Conservation (phyloP, 768 basidiomycete species). For the Leucocoprinus leucothites region DNA sequence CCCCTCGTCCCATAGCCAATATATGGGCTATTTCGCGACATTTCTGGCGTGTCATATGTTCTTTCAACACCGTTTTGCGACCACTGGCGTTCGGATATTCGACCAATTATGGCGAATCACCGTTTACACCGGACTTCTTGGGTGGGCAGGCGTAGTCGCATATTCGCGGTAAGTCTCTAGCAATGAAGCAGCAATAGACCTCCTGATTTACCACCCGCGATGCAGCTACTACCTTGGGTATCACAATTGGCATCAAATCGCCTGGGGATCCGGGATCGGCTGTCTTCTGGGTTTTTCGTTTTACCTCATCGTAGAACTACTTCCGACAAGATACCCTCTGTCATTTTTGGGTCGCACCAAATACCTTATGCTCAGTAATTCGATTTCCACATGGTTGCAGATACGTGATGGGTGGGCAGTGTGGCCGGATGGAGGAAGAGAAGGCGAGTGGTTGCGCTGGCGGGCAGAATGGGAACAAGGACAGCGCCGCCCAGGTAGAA, state of each 20-base stretch:
- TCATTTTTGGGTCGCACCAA: conserved; percentile 53
- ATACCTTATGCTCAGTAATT: conserved; percentile 47
- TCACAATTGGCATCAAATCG: conserved; percentile 68
- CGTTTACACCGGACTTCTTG: conserved; percentile 47
- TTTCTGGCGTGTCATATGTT: conserved; percentile 74
- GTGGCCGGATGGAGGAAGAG: conserved; percentile 77
- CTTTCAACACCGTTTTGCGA: conserved; percentile 61
- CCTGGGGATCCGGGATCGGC: conserved; percentile 75
- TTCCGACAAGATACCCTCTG: conserved; percentile 51
- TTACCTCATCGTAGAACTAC: conserved; percentile 55
- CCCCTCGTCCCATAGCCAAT: conserved; percentile 87
- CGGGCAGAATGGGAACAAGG: conserved; percentile 50
- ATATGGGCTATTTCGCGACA: conserved; percentile 83
- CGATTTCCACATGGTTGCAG: conserved; percentile 60
- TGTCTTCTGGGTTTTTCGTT: conserved; percentile 45
- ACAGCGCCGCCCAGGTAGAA: conserved; percentile 12
- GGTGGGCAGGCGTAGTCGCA: conserved; percentile 65
- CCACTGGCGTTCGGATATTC: conserved; percentile 47
- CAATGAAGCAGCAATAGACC: not conserved
- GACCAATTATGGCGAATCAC: conserved; percentile 47
- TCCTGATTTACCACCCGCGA: not conserved
- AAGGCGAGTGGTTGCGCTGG: conserved; percentile 71
- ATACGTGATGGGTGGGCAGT: conserved; percentile 81
- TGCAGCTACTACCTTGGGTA: conserved; percentile 68
- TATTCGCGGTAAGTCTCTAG: conserved; percentile 62